These are phyloP conservation scores for Ramaria sp. DNA, from an alignment of 768 basidiomycete genomes.

Conservation along the genomic window DNA sequence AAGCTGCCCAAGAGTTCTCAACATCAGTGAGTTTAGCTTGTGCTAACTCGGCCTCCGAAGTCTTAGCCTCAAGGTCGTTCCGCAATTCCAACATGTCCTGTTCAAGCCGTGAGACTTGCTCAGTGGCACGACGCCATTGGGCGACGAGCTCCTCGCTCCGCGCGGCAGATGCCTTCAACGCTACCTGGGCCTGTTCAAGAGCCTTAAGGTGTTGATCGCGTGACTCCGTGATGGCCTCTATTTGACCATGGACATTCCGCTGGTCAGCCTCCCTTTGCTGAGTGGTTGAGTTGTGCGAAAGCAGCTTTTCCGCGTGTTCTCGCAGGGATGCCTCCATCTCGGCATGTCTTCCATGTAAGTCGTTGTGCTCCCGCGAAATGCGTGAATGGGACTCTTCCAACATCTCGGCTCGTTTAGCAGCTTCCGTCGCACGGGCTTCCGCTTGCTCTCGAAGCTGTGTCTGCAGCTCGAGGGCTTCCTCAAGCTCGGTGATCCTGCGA, in stretches of 20 bases:
- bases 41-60: slow-evolving; percentile 61
- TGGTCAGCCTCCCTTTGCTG: slow-evolving; percentile 79
- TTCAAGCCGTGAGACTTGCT: slow-evolving; percentile 62
- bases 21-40: slow-evolving; percentile 60
- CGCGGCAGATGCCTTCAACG: slow-evolving; percentile 63
- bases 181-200: slow-evolving; percentile 74
- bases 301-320: slow-evolving; percentile 66
- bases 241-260: slow-evolving; percentile 46
- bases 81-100: slow-evolving; percentile 68
- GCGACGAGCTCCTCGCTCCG: slow-evolving; percentile 73
- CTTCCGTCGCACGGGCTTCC: slow-evolving; percentile 66
- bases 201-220: slow-evolving; percentile 82
- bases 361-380: slow-evolving; percentile 51
- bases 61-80: slow-evolving; percentile 69
- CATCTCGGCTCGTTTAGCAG: slow-evolving; percentile 63
- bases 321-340: slow-evolving; percentile 53
- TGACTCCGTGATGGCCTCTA: slow-evolving; percentile 59
- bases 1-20: slow-evolving; percentile 87
- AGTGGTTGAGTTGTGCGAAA: slow-evolving; percentile 60
- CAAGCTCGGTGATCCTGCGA: slow-evolving; percentile 60
- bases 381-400: slow-evolving; percentile 61
- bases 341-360: slow-evolving; percentile 56
- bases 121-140: slow-evolving; percentile 59
- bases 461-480: slow-evolving; percentile 64
- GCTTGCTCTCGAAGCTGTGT: slow-evolving; percentile 71